phyloP scores from a whole-genome alignment of 148 eudicot species.

The Spergularia marina region DNA sequence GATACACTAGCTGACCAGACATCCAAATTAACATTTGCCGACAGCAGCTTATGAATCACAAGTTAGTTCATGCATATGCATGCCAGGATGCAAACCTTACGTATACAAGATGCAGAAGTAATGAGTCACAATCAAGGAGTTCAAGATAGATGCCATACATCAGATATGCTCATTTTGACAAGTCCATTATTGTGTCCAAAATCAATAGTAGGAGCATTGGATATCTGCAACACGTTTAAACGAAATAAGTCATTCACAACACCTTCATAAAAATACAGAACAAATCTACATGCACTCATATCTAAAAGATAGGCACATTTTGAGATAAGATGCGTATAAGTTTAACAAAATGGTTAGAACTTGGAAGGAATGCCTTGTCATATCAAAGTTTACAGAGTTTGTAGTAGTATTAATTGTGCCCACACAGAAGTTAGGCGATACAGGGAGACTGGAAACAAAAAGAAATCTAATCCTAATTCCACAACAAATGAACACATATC shows the following conservation, averaged over 20 bases:
- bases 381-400: neutral
- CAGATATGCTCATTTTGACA: slow-evolving; percentile 57
- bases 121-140: slow-evolving; percentile 7
- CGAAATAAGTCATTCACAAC: slow-evolving; percentile 1
- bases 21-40: neutral
- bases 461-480: neutral
- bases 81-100: neutral
- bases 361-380: neutral
- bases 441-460: no score
- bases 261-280: no score
- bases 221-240: slow-evolving; percentile 41
- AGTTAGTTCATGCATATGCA: neutral
- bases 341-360: neutral
- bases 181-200: slow-evolving; percentile 63
- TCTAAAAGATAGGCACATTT: neutral
- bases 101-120: slow-evolving; percentile 5
- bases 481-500: neutral
- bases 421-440: neutral
- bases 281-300: no score
- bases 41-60: neutral
- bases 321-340: neutral
- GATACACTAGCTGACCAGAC: slow-evolving; percentile 1
- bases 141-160: slow-evolving; percentile 48
- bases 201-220: slow-evolving; percentile 56
- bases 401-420: neutral